A percentile compares a stretch with the other conserved stretches of the same genome.
Evolutionary conservation across 169 alveolate genomes (phyloP).

Genomic region (Perkinsus marinus): DNA sequence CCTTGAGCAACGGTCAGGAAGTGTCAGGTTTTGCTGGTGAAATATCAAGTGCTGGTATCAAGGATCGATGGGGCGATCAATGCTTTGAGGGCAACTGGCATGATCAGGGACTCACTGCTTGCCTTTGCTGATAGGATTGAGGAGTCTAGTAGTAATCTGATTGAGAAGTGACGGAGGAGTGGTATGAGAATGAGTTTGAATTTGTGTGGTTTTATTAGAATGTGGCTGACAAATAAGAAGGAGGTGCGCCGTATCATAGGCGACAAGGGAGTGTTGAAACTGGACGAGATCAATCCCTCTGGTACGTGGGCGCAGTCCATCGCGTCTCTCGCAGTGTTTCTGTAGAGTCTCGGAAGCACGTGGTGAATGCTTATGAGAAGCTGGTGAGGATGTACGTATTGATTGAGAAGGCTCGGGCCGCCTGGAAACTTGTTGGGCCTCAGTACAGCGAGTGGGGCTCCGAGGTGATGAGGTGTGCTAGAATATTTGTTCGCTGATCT

Average conservation of each 20-base stretch:
- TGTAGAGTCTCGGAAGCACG: background rate
- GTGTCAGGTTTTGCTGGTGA: background rate
- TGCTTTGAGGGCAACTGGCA: background rate
- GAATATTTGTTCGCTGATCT: no score
- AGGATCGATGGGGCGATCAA: background rate
- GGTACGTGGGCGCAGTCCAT: no score
- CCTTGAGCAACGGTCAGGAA: background rate
- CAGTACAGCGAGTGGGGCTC: background rate
- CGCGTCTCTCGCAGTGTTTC: no score
- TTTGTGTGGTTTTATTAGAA: background rate
- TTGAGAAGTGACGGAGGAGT: background rate
- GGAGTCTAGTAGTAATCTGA: background rate
- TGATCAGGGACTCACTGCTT: background rate
- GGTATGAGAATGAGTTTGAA: background rate
- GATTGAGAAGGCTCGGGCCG: background rate
- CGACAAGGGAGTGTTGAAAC: background rate
- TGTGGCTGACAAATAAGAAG: background rate
- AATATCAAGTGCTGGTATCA: background rate
- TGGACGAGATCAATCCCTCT: background rate
- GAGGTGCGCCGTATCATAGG: background rate
- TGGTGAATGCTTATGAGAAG: background rate
- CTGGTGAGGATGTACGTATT: background rate
- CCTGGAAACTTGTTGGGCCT: background rate
- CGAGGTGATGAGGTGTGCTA: background rate
- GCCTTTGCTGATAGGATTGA: background rate